Base-by-base conservation (phyloP, 345 rosid species). In the Gossypioides kirkii region DNA sequence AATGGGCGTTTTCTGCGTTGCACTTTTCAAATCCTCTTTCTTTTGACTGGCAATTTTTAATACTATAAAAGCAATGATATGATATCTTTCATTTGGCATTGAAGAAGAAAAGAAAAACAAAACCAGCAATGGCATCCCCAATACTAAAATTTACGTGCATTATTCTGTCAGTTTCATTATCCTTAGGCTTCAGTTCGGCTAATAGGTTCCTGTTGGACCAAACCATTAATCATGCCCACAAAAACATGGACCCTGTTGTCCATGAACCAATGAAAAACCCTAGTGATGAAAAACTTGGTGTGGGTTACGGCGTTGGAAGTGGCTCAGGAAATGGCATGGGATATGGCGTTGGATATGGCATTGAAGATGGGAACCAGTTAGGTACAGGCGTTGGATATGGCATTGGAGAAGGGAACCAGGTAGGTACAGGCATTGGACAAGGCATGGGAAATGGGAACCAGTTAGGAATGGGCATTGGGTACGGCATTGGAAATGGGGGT, bases 151-250 rank as follows among this genome's bases (percentile, higher is more conserved):
- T 79, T 75, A 76, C 47, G 36, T 78, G 75, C 78, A 28, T 73
- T 43, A 66, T 76, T 69, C 73, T 88, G 1, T 26, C 86, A 28
- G 65, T 88, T 12, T 74, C 83, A 62, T 63, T 84, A 41, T 81
- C 80, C 79, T 75, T 79, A 22, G 79, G 77, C 84, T 81, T 76
- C 42, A 76, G 78, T 81, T 80, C n/a, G 11, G 87, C 87, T 55
- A 78, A 69, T 53, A 82, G 86, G 80, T 46, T 80, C 74, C 82
- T 84, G 4, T 47, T 74, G 80, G 87, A 83, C 71, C 75, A 69
- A 52, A 54, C 74, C 28, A n/a, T n/a, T n/a, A 50, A 25, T 60
- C 66, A 55, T 8, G 70, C 56, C 67, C 32, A 58, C 12, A 54
- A 59, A 17, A 71, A 61, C 25, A 9, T 17, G 53, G 32, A 46